Conservation (phyloP, 2,329 filamentous ascomycete genomes). For the Cordyceps cateniannulata region DNA sequence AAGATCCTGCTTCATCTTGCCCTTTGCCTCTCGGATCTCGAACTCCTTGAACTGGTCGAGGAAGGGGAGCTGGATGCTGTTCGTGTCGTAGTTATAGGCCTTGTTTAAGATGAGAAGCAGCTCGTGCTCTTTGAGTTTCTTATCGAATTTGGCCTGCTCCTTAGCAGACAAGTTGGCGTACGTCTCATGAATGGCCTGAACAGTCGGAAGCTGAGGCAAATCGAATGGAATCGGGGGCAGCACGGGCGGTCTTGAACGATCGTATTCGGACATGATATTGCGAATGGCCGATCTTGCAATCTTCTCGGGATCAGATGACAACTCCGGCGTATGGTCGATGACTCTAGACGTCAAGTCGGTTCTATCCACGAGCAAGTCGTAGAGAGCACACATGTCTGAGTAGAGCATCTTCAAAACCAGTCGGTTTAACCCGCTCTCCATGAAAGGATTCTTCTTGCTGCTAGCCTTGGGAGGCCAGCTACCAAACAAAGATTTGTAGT, state of each 20-base stretch:
- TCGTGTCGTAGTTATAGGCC: slow-evolving; percentile 73
- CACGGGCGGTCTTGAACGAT: slow-evolving; percentile 81
- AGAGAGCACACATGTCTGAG: slow-evolving; percentile 76
- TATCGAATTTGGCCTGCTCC: slow-evolving; percentile 66
- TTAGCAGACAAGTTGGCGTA: slow-evolving; percentile 61
- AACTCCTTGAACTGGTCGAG: slow-evolving; percentile 64
- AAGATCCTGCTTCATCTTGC: slow-evolving; percentile 59
- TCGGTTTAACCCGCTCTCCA: slow-evolving; percentile 80
- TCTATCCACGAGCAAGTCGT: slow-evolving; percentile 83
- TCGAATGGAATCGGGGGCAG: slow-evolving; percentile 90
- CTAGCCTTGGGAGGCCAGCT: slow-evolving; percentile 87
- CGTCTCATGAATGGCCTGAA: slow-evolving; percentile 58
- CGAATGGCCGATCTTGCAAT: slow-evolving; percentile 65
- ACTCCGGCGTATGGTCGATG: slow-evolving; percentile 57
- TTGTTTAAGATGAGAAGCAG: slow-evolving; percentile 69
- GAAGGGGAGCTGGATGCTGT: slow-evolving; percentile 52
- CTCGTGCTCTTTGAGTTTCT: slow-evolving; percentile 72
- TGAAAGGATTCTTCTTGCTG: slow-evolving; percentile 86
- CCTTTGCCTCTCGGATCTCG: slow-evolving; percentile 60
- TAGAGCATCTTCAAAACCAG: slow-evolving; percentile 77
- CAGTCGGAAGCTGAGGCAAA: slow-evolving; percentile 67
- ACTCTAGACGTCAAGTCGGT: slow-evolving; percentile 70
- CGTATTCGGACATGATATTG: slow-evolving; percentile 78
- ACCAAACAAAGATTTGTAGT: slow-evolving; percentile 55
- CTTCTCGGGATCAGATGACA: slow-evolving; percentile 51